A percentile compares a stretch with the other conserved stretches of the same genome.
These are phyloP conservation scores for Penicillium tannophilum DNA, from an alignment of 495 filamentous ascomycete species.

Conservation along the genomic window DNA sequence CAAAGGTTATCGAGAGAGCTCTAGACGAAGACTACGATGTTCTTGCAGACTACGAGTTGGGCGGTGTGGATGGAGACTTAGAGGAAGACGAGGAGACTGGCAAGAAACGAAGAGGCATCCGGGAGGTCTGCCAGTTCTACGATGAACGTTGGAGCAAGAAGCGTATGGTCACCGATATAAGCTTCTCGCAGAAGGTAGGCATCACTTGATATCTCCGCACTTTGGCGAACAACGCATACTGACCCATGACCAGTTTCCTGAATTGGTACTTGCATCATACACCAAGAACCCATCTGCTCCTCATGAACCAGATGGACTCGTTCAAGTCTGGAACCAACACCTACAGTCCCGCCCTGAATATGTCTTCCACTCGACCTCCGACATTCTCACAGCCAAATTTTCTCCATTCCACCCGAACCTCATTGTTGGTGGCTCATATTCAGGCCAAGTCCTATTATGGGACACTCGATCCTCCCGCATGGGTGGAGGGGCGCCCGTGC, in stretches of 20 bases:
- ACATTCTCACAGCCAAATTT: constrained; percentile 93
- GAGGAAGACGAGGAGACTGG: constrained; percentile 84
- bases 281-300: constrained; percentile 95
- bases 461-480: constrained; percentile 72
- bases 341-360: constrained; percentile 92
- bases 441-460: constrained; percentile 97
- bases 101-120: constrained; percentile 77
- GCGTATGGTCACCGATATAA: constrained; percentile 89
- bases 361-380: constrained; percentile 93
- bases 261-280: constrained; percentile 90
- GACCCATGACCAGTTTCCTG: constrained; percentile 63
- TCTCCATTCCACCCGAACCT: constrained; percentile 96
- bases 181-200: constrained; percentile 85
- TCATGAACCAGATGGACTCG: constrained; percentile 90
- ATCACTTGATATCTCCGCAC: not conserved
- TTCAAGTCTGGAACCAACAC: constrained; percentile 97
- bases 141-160: constrained; percentile 97
- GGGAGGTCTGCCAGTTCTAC: constrained; percentile 88
- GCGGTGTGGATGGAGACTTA: constrained; percentile 64
- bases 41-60: constrained; percentile 87
- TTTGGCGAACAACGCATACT: constrained; percentile 15
- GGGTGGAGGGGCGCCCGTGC: constrained; percentile 81
- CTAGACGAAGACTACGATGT: constrained; percentile 94
- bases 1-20: constrained; percentile 95
- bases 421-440: constrained; percentile 93